Evolutionary conservation across 345 rosid species (phyloP).

Genomic region (Syzygium aqueum): DNA sequence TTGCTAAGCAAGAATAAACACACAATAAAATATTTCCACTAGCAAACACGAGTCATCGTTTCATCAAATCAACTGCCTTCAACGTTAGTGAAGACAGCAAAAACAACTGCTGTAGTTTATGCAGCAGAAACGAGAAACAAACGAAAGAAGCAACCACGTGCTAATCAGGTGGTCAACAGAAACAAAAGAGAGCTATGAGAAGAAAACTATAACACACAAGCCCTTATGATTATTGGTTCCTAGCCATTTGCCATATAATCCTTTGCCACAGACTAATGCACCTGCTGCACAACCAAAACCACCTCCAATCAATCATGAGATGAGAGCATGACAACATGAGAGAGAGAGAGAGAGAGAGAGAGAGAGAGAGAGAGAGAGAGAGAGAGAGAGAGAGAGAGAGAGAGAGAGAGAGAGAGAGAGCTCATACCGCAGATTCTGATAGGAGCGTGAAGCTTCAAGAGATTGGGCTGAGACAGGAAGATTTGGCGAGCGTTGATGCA

Average conservation of each 20-base stretch:
- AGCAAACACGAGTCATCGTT: background rate
- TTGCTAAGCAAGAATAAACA: background rate
- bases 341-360: background rate
- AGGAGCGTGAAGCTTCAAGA: conserved; percentile 70
- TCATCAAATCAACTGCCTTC: background rate
- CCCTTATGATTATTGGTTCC: background rate
- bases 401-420: background rate
- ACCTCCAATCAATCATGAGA: background rate
- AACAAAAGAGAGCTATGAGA: background rate
- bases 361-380: conserved; percentile 9
- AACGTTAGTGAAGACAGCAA: background rate
- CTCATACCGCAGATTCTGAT: conserved; percentile 64
- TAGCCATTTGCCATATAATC: background rate
- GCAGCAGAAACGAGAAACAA: background rate
- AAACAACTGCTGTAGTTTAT: background rate
- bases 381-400: background rate
- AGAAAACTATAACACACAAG: background rate
- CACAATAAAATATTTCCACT: background rate
- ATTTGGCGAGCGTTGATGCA: conserved; percentile 92
- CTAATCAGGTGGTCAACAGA: background rate
- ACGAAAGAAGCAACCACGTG: background rate
- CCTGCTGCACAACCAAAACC: background rate
- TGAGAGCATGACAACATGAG: background rate
- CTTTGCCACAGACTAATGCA: background rate
- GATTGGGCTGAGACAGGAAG: conserved; percentile 76